Evolutionary conservation across 2,329 filamentous ascomycete genomes (phyloP), one percentile per base, ranked within the genome.

Genomic region (Byssoonygena ceratinophila): DNA sequence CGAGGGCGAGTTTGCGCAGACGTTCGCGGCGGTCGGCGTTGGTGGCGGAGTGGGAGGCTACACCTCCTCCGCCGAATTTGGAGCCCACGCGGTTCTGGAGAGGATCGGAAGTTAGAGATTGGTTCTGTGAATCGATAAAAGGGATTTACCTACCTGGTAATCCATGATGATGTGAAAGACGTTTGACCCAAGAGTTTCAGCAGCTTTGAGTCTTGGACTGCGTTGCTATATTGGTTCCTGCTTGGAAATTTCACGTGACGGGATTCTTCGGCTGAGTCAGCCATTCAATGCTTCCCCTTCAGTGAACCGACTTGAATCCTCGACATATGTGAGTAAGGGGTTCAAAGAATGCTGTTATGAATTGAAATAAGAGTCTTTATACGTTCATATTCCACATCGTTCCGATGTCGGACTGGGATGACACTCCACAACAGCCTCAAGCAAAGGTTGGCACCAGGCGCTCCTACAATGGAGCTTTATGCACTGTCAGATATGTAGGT

Each of bases 1-100:
- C 92, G 65, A 98, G 87, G 54, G 92, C 92, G 66, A 98, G 89
- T 75, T 96, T 96, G 70, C 91, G 89, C 36, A 98, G 84, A 58
- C 92, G 90, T 71, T 98, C 92, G 68, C 92, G 87, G 55, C 92
- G 88, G 79, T 97, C 92, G 59, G 92, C 91, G 71, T 97, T 97
- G 57, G 89, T 94, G 54, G 89, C 87, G 63, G 85, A 90, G 65
- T 88, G 82, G 4, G 90, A 96, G 68, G 92, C 92, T 62, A 97
- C 90, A 70, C 92, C 92, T 64, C 92, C 92, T 66, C 92, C 92
- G 67, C 92, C 92, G 70, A 97, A 97, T 71, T 97, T 97, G 70
- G 89, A 95, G 66, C 92, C 92, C 57, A 87, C 90, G 63, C 91
- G 87, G 70, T 97, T 96, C 76, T 96, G 79, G 18, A 3, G n/a